Evolutionary conservation across 441 rosid species (phyloP), one percentile per base, ranked within the genome.

Genomic region (Bocquillonia castaneifolia): DNA sequence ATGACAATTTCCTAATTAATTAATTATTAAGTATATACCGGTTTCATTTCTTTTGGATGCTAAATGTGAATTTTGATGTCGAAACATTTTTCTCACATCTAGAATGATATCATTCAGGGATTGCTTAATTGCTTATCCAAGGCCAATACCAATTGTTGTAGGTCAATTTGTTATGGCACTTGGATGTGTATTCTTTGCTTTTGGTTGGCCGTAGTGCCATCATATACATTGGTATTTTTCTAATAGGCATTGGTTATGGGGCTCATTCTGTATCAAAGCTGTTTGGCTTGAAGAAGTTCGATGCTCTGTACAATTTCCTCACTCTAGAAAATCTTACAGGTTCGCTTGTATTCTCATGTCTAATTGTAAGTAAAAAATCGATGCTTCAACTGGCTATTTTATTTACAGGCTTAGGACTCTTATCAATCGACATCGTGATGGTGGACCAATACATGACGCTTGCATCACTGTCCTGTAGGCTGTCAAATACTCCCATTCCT

Each of bases 231-330:
- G 97, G 96, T 50, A 95, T 97, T 7, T 76, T 90, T 54, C 63
- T 94, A 79, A 88, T 90, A 12, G 97, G 99, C 29, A 92, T 92
- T 1, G 91, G 97, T 39, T 92, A 94, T 58, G 97, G 98, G 28
- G 87, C 99, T 10, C 98, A 92, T 55, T 92, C 96, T 28, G 95
- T 93, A 56, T 94, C 99, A 0, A 96, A 94, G 85, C 82, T 94
- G 70, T 94, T 94, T 50, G 97, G 98, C 58, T 66, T 95, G 69
- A 92, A 95, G 66, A 95, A 90, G 62, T 90, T 95, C 6, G 96
- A 97, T 55, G 96, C 95, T 23, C 60, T 95, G 44, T 92, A 95
- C 84, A 92, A 95, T 74, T 95, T 95, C 81, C 91, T 95, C 62
- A 84, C 91, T 3, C 82, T 92, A 57, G 93, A 96, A 59, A 89